Percentiles rank a stretch among this genome's conserved stretches.
Evolutionary conservation across 495 filamentous ascomycete species (phyloP).

Genomic region (Penicillium ucsense): DNA sequence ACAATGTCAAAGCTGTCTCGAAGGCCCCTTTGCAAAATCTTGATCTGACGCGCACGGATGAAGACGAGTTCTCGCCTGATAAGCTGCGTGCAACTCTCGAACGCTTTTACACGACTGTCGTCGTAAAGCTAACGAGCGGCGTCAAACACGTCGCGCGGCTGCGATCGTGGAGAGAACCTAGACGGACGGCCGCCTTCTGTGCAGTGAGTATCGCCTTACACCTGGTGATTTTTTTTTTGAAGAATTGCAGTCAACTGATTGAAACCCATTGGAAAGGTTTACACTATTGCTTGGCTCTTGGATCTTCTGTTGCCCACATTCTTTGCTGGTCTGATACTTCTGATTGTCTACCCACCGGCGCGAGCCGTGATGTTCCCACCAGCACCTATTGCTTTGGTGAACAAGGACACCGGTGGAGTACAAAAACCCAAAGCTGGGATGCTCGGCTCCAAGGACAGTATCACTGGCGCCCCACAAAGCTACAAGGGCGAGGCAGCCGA

Average conservation of each 20-base stretch:
- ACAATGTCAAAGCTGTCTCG: conserved; percentile 65
- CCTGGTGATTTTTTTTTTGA: neutral
- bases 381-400: conserved; percentile 61
- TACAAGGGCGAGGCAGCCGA: conserved; percentile 81
- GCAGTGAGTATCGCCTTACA: conserved; percentile 38
- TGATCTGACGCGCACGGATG: conserved; percentile 73
- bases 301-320: conserved; percentile 57
- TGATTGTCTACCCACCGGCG: conserved; percentile 57
- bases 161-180: conserved; percentile 70
- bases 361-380: conserved; percentile 64
- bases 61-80: conserved; percentile 81
- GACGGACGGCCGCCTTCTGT: conserved; percentile 60
- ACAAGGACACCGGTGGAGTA: conserved; percentile 54
- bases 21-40: conserved; percentile 48
- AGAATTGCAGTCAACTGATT: neutral
- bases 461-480: conserved; percentile 73
- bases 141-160: conserved; percentile 67
- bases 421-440: conserved; percentile 70
- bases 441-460: conserved; percentile 63
- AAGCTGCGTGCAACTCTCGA: conserved; percentile 73
- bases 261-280: conserved; percentile 35
- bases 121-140: conserved; percentile 53
- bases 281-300: conserved; percentile 63
- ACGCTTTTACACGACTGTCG: conserved; percentile 72
- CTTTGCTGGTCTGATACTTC: conserved; percentile 44